Base-by-base conservation (phyloP, 805 yeast species). In the Saccharomycopsis vini region DNA sequence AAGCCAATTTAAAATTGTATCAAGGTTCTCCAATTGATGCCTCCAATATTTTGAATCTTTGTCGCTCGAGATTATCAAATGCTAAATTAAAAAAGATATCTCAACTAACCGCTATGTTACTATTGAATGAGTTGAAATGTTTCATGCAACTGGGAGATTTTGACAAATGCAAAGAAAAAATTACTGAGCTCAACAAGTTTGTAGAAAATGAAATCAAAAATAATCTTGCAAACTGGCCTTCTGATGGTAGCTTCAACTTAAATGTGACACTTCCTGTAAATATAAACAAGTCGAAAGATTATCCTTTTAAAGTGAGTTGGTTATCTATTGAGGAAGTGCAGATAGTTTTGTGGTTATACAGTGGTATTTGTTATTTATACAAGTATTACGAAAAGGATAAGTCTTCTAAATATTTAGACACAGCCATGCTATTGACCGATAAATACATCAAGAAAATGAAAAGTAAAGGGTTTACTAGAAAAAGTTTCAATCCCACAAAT, bases 281-380 rank as follows among this genome's bases (percentile, higher is more conserved):
- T 24, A 12, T 24, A 2, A 28, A 13, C 10, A 33, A 43, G 12
- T 10, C 20, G 13, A 18, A 30, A 4, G 42, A 39, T 18, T 46
- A 20, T 22, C 39, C 32, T 4, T 45, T 48, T 29, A 39, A 40
- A 28, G 42, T 48, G 26, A 31, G 29, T 12, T 49, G 52, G 52
- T 23, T 43, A 15, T 40, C 50, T 5, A 35, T 49, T 12, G 50
- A 49, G 23, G 52, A 49, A 39, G 47, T 49, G 2, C 50, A 49
- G 32, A 43, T 43, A 6, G 16, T 46, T 12, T 28, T 40, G 19
- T 46, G 50, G 50, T 21, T 49, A 13, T 43, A 29, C 9, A 29
- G 40, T 22, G 52, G 50, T 4, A 31, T 49, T 9, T 32, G 33
- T 36, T 43, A 49, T 29, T 29, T 49, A 15, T 20, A 21, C 13